Evolutionary conservation across 1,284 basidiomycete genomes (phyloP), one percentile per base, ranked within the genome.

Genomic region (Schizophyllum commune): DNA sequence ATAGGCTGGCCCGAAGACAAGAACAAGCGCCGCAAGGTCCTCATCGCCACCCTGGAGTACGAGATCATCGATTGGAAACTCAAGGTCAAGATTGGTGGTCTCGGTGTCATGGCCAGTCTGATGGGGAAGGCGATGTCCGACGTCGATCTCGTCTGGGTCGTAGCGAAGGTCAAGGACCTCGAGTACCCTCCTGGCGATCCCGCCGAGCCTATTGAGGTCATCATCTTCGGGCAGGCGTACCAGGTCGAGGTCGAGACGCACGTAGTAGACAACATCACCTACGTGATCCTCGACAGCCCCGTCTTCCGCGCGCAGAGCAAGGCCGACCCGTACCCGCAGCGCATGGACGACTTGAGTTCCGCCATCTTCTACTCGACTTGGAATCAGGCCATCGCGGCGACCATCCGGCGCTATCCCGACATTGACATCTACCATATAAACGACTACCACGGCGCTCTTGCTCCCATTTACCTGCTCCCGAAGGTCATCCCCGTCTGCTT

Each of bases 101-200:
- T 96, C 33, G 93, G 93, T 82, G 93, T 95, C 79, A 95, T 96
- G 93, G 94, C 93, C 1, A 88, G 88, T 73, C 79, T 96, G 55
- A 96, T 96, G 92, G 93, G 93, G 67, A 95, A 95, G 74, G 92
- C 93, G 4, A 96, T 96, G 93, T 90, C 88, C 56, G 93, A 96
- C 71, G 92, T 95, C 60, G 93, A 96, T 71, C 78, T 96, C 56
- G 79, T 95, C 66, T 96, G 93, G 93, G 87, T 96, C 56, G 73
- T 94, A 6, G 93, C 93, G 56, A 96, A 96, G 73, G 93, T 96
- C 66, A 92, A 93, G 75, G 93, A 95, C 69, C 65, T 95, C 9
- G 92, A 94, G 58, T 96, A 95, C 70, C 91, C 92, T 22, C 80
- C 85, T 60, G 92, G 92, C 15, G 92, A 94, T 2, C 89, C 89